Base-by-base conservation (phyloP, 495 filamentous ascomycete genomes). In the Neurospora tetraspora region DNA sequence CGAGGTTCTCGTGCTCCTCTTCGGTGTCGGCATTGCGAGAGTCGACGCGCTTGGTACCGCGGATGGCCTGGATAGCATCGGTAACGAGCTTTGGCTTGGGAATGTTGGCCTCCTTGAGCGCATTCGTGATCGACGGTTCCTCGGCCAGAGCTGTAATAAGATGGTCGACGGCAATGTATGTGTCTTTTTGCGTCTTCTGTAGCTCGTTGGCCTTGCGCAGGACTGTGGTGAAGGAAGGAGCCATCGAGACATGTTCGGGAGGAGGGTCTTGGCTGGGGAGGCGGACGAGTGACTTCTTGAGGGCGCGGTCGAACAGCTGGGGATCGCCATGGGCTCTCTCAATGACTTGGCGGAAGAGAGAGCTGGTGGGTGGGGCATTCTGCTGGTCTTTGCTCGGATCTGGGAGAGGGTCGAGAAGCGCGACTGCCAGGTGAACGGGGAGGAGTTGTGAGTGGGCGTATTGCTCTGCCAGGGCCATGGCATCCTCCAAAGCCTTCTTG, bases 111-210 rank as follows among this genome's bases (percentile, higher is more conserved):
- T 97, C 96, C 71, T 90, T 90, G 68, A 99, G 83, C 72, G 89
- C 88, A 59, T 82, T 82, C 78, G 94, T 88, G 23, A 98, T 89
- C 11, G 89, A 81, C 0, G 88, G 75, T 76, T 99, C 96, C 74
- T 98, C 94, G 0, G 88, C 88, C 34, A 97, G 82, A 3, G 93
- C 88, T 74, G 89, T 88, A 73, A 99, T 98, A 38, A 99, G 86
- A 79, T 99, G 96, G 79, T 98, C 95, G 39, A 98, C 89, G 6
- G 95, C 95, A 70, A 98, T 92, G 80, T 88, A 99, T 74, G 91
- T 93, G 79, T 99, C 96, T 77, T 97, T 97, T 74, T 98, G 96
- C 3, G 94, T 94, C 82, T 96, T 97, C 71, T 94, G 93, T 34
- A 99, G 82, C n/a, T 98, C 94, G 77, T 91, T 90, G 8, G 96